phyloP scores from a whole-genome alignment of 2,329 filamentous ascomycete genomes.

The Aspergillus japonicus region DNA sequence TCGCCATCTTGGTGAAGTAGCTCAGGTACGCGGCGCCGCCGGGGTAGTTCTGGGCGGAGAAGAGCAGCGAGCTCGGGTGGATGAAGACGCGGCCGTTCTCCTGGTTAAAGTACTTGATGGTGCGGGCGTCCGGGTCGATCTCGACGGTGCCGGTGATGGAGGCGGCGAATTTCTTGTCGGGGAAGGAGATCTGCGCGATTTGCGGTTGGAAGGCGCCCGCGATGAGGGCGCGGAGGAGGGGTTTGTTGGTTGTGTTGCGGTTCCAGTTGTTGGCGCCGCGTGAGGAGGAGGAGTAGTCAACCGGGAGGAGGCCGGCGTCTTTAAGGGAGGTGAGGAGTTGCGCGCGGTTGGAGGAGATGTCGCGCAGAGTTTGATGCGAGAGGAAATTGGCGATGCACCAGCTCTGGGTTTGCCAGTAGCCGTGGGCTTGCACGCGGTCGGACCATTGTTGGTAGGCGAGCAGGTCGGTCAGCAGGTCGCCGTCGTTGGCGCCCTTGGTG shows the following conservation, averaged over 20 bases:
- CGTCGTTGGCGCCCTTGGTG: constrained; percentile 63
- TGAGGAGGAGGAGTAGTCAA: constrained; percentile 49
- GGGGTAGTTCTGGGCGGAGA: constrained; percentile 73
- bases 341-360: constrained; percentile 80
- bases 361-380: constrained; percentile 75
- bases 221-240: constrained; percentile 66
- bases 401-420: constrained; percentile 49
- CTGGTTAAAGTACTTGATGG: constrained; percentile 89
- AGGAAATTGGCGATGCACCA: constrained; percentile 89
- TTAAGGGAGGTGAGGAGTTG: constrained; percentile 85
- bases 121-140: constrained; percentile 84
- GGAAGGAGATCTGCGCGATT: constrained; percentile 86
- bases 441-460: constrained; percentile 82
- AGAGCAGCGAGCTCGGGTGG: constrained; percentile 84
- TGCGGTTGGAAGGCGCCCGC: constrained; percentile 79
- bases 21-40: constrained; percentile 74
- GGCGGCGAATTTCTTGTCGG: constrained; percentile 90
- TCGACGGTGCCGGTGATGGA: constrained; percentile 87
- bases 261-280: constrained; percentile 38
- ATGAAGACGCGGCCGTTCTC: constrained; percentile 87
- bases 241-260: constrained; percentile 37
- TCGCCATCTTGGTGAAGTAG: constrained; percentile 90
- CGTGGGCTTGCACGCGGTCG: constrained; percentile 55
- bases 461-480: constrained; percentile 85
- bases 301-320: constrained; percentile 75